Conservation (phyloP, 768 basidiomycete genomes). For the Termitomyces bulborhizus region DNA sequence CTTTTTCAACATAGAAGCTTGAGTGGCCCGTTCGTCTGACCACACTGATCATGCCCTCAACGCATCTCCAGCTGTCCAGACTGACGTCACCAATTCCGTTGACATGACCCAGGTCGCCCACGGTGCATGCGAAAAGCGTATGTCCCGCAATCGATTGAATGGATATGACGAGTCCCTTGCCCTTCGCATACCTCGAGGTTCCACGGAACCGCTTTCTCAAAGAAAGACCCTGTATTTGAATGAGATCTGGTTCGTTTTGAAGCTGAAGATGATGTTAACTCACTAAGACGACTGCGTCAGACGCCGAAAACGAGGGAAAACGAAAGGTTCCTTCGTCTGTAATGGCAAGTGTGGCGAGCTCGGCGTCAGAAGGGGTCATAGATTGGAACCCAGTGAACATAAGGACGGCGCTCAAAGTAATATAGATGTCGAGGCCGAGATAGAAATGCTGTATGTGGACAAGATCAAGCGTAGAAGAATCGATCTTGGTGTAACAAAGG, state of each 20-base stretch:
- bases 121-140: constrained; percentile 75
- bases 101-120: constrained; percentile 67
- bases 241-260: neutral
- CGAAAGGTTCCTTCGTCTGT: constrained; percentile 64
- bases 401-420: constrained; percentile 3
- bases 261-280: constrained; percentile 4
- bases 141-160: constrained; percentile 78
- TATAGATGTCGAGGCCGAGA: neutral
- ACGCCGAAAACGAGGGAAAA: constrained; percentile 67
- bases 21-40: constrained; percentile 80
- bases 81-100: constrained; percentile 71
- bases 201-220: constrained; percentile 80
- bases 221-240: constrained; percentile 47
- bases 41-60: constrained; percentile 77
- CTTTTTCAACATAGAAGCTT: constrained; percentile 82
- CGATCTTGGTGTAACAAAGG: constrained; percentile 2
- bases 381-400: constrained; percentile 65
- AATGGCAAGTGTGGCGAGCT: constrained; percentile 66
- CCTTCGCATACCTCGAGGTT: constrained; percentile 62
- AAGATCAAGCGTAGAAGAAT: neutral
- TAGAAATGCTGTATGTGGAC: neutral
- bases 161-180: constrained; percentile 76
- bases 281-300: constrained; percentile 76
- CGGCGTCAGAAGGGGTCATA: constrained; percentile 63
- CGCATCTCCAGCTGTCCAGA: constrained; percentile 70